These are phyloP conservation scores for Pseudogymnoascus sp. DNA, from an alignment of 2,329 filamentous ascomycete genomes.

Conservation along the genomic window DNA sequence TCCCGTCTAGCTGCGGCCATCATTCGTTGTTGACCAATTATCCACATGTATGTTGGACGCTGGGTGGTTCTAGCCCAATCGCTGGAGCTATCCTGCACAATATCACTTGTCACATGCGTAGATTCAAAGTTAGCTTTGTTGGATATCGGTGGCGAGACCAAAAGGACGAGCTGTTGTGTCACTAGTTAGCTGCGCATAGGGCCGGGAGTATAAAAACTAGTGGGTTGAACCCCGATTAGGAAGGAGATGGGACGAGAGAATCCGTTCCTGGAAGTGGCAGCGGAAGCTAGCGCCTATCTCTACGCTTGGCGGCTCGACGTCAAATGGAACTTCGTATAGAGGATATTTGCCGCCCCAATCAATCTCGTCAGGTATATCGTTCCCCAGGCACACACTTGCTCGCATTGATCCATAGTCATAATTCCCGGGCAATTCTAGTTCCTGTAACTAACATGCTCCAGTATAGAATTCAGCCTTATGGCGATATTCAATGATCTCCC, in stretches of 20 bases:
- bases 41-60: not conserved
- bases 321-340: not conserved
- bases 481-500: conserved; percentile 16
- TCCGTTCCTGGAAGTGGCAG: not conserved
- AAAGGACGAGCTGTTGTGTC: not conserved
- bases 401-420: not conserved
- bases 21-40: not conserved
- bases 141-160: not conserved
- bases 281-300: not conserved
- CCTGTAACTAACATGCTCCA: not conserved
- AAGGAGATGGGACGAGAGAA: not conserved
- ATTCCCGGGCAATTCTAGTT: not conserved
- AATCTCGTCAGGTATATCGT: not conserved
- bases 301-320: not conserved
- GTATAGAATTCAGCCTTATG: not conserved
- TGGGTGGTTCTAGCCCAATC: not conserved
- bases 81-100: not conserved
- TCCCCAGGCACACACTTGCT: not conserved
- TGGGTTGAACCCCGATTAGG: not conserved
- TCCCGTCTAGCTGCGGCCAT: not conserved
- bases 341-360: not conserved
- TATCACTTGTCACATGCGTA: not conserved
- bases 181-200: not conserved
- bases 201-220: not conserved
- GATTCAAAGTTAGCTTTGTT: not conserved